Base-by-base conservation (phyloP, 495 filamentous ascomycete genomes). In the Podospora didyma region DNA sequence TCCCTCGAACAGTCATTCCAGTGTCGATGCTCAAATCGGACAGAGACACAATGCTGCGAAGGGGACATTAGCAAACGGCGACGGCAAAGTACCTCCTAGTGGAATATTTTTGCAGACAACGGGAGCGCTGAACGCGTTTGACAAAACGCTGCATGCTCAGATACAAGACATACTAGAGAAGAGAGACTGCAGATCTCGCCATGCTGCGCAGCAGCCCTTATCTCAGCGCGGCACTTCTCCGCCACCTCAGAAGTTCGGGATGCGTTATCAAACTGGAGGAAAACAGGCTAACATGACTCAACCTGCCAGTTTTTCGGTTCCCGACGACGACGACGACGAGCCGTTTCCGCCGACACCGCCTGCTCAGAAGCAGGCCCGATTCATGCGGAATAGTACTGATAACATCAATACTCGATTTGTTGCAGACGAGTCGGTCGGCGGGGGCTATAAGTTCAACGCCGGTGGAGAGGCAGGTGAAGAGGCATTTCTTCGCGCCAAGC, bases 341-440 rank as follows among this genome's bases (percentile, higher is more conserved):
- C 56, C 67, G n/a, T 79, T 69, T 56, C 41, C 65, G 11, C 47
- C 64, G 19, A 67, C 45, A 9, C 24, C 71, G 14, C 54, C 57
- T 3, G 57, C 54, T 7, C 49, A 57, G 19, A 60, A 57, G 19
- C 61, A 57, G 26, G 68, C 72, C 20, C 65, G 75, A 16, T 76
- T 81, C 51, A 65, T 74, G 48, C 83, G 80, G 50, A 80, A 76
- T 47, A 91, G 86, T 64, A 77, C 85, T 31, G 88, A 90, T 62
- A 84, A 86, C 58, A 86, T 96, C 69, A 89, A 89, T 62, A 90
- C 86, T 28, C 85, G 80, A 46, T 79, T 79, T 57, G 72, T 72
- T 41, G 61, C 70, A 12, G 70, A 70, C 23, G 72, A 76, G 16
- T 65, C 67, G 31, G 63, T 60, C 22, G 59, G 54, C 31, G 21